Base-by-base conservation (phyloP, 2,329 filamentous ascomycete species). In the Geosmithia putterillii region DNA sequence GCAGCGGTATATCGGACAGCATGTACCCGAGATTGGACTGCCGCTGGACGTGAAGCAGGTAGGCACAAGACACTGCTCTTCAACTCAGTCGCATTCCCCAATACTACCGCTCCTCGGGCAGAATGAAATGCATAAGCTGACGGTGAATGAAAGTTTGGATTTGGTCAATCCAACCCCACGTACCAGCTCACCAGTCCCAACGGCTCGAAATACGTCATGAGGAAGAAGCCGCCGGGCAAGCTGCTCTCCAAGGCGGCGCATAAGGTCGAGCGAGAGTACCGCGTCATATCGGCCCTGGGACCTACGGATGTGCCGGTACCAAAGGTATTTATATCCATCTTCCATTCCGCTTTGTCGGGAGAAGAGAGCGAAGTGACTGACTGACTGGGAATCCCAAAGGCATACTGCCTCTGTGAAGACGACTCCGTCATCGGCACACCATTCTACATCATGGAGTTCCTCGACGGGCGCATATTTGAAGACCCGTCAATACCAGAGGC, bases 371-470 rank as follows among this genome's bases (percentile, higher is more conserved):
- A n/a, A n/a, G 14, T 36, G 34, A 36, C 34, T n/a, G 18, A 20
- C 12, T 19, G 17, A 15, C 6, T 37, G 35, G n/a, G 7, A 7
- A 3, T 14, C 37, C 15, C 28, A 7, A 10, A 41, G 56, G 73
- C 85, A 3, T 79, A 85, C 57, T 81, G 79, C 52, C 73, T 94
- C 18, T 95, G 88, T 62, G 80, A 88, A 58, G 86, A 94, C 63
- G 64, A 67, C 23, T 65, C 60, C 43, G 73, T 95, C n/a, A 69
- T 94, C 48, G 88, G 86, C 37, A 94, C 86, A 4, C 74, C 86
- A 12, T 95, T 94, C 63, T 94, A 95, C 64, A 81, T 94, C 55
- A 94, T 95, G 88, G 79, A 84, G 56, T 94, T 88, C 60, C 69
- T 94, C 45, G 81, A 90, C 54, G 88, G 88, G 23, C 78, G 88